Conservation (phyloP, 768 basidiomycete genomes). For the Rhizopogon rudus region DNA sequence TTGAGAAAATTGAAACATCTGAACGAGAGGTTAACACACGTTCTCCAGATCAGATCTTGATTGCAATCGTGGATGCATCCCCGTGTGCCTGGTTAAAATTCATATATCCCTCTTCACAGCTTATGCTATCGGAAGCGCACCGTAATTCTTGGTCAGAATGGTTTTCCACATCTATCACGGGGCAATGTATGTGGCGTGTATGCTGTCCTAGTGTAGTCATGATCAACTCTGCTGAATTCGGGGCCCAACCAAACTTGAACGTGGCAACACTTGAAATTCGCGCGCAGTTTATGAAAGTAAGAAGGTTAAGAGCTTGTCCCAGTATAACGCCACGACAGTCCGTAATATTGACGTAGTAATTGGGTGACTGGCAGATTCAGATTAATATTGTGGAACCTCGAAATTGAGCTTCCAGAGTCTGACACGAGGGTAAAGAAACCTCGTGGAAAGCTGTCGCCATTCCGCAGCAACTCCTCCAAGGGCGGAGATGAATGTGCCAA, state of each 20-base stretch:
- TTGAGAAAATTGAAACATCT: slow-evolving; percentile 32
- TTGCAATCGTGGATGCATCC: slow-evolving; percentile 24
- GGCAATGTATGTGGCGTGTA: slow-evolving; percentile 1
- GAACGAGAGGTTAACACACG: slow-evolving; percentile 25
- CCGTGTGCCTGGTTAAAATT: slow-evolving; percentile 29
- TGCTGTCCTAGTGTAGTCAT: slow-evolving; percentile 2
- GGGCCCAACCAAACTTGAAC: neutral
- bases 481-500: neutral
- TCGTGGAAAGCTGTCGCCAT: neutral
- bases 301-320: neutral
- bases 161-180: slow-evolving; percentile 6
- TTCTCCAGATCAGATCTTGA: slow-evolving; percentile 27
- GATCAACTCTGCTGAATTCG: slow-evolving; percentile 4
- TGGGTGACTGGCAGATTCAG: neutral
- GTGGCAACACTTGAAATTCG: neutral
- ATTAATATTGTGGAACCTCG: neutral
- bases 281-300: neutral
- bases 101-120: slow-evolving; percentile 31
- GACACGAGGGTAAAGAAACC: neutral
- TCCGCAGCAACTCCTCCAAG: neutral
- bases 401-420: neutral
- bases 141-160: slow-evolving; percentile 1
- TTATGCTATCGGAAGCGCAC: slow-evolving; percentile 18
- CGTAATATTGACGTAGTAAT: neutral
- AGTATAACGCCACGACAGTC: neutral